phyloP scores from a whole-genome alignment of 2,329 filamentous ascomycete genomes.

The Ophiostoma angusticollis region DNA sequence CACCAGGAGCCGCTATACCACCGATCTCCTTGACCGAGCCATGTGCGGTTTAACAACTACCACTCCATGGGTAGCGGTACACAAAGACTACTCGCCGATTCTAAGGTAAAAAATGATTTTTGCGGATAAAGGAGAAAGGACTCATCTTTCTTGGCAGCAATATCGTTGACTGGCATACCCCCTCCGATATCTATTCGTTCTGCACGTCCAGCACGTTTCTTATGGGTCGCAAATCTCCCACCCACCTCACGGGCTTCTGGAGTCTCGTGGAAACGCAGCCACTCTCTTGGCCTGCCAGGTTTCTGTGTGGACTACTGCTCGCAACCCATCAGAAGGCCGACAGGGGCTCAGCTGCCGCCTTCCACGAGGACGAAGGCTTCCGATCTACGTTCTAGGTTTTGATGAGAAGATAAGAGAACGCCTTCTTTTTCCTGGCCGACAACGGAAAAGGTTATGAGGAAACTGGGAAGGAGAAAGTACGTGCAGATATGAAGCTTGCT shows the following conservation, averaged over 20 bases:
- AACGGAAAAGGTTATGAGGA: too few species aligned
- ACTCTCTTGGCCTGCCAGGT: too few species aligned
- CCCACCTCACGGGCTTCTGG: slow-evolving; percentile 41
- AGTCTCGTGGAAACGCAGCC: slow-evolving; percentile 37
- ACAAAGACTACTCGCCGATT: too few species aligned
- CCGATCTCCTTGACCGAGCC: too few species aligned
- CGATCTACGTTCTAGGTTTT: not conserved
- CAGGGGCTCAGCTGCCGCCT: slow-evolving; percentile 23
- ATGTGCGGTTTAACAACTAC: slow-evolving; percentile 41
- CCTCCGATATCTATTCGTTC: slow-evolving; percentile 50
- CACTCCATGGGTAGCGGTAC: slow-evolving; percentile 20
- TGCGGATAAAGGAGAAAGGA: slow-evolving; percentile 16
- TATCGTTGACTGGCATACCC: too few species aligned
- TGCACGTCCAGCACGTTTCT: slow-evolving; percentile 64
- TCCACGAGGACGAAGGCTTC: slow-evolving; percentile 11
- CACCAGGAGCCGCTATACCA: too few species aligned
- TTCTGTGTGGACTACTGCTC: slow-evolving; percentile 30
- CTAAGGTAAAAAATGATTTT: too few species aligned
- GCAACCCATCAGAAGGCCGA: slow-evolving; percentile 37
- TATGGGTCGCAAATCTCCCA: slow-evolving; percentile 38
- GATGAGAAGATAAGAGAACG: too few species aligned
- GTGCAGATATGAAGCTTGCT: too few species aligned
- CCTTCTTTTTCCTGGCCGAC: too few species aligned
- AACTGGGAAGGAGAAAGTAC: too few species aligned
- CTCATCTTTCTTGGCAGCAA: too few species aligned